Conservation (phyloP, 1,284 basidiomycete species). For the Fistulinella staudtii region DNA sequence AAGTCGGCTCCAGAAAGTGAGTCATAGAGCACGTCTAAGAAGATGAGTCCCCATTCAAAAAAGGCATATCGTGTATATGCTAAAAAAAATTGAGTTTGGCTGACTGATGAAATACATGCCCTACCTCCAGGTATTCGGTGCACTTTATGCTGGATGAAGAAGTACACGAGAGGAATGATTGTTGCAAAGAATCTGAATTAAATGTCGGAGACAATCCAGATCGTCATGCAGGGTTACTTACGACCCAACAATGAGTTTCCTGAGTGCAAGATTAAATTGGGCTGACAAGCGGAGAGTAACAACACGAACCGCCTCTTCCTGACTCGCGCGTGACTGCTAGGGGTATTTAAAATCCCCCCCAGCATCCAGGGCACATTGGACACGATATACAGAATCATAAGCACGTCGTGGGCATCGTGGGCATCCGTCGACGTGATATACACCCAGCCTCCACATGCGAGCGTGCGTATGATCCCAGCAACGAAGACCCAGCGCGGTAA, state of each 20-base stretch:
- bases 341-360: slow-evolving; percentile 59
- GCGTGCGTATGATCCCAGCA: slow-evolving; percentile 70
- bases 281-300: neutral
- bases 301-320: slow-evolving; percentile 50
- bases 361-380: slow-evolving; percentile 88
- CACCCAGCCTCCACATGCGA: slow-evolving; percentile 91
- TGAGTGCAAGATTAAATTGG: slow-evolving; percentile 25
- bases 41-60: slow-evolving; percentile 84
- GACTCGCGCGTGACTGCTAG: slow-evolving; percentile 36
- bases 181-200: slow-evolving; percentile 61
- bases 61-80: slow-evolving; percentile 85
- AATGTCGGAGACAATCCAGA: slow-evolving; percentile 7
- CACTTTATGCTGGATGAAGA: slow-evolving; percentile 83
- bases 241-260: slow-evolving; percentile 50
- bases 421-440: slow-evolving; percentile 84
- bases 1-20: slow-evolving; percentile 66
- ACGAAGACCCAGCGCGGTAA: slow-evolving; percentile 58
- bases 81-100: slow-evolving; percentile 27
- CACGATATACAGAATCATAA: slow-evolving; percentile 84
- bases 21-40: slow-evolving; percentile 79
- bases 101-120: slow-evolving; percentile 9
- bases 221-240: slow-evolving; percentile 27
- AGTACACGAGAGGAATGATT: slow-evolving; percentile 75
- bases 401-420: slow-evolving; percentile 81
- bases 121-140: slow-evolving; percentile 74